Conservation (phyloP, 2,329 filamentous ascomycete genomes). For the Arthrinium puccinioides region DNA sequence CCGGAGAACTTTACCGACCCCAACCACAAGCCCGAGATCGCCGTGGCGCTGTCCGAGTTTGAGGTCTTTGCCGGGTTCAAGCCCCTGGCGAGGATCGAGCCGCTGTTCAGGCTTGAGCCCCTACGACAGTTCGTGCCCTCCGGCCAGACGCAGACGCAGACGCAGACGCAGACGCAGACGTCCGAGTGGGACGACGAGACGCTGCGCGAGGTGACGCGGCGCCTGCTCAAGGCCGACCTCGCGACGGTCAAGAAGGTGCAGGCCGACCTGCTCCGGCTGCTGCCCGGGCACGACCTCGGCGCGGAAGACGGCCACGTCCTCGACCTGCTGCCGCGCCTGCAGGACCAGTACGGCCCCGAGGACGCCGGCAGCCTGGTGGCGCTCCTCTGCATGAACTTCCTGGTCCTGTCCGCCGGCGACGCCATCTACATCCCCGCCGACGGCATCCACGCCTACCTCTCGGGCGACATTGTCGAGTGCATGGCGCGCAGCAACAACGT, state of each 20-base stretch:
- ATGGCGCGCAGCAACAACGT: conserved; percentile 74
- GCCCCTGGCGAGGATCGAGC: conserved; percentile 50
- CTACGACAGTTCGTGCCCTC: conserved; percentile 52
- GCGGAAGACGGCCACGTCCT: conserved; percentile 52
- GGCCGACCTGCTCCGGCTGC: conserved; percentile 39
- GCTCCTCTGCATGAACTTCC: conserved; percentile 67
- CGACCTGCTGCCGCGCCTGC: conserved; percentile 56
- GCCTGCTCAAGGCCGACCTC: conserved; percentile 46
- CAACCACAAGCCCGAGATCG: conserved; percentile 78
- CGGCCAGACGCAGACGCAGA: conserved; percentile 40
- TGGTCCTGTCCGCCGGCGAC: conserved; percentile 58
- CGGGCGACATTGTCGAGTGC: conserved; percentile 70
- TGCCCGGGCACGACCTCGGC: conserved; percentile 36
- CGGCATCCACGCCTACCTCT: conserved; percentile 66
- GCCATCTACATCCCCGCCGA: conserved; percentile 66
- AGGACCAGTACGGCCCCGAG: conserved; percentile 52
- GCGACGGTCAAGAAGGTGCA: conserved; percentile 45
- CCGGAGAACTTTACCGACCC: conserved; percentile 61
- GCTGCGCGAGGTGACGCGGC: conserved; percentile 47
- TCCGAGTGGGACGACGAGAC: conserved; percentile 50
- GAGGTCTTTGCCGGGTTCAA: conserved; percentile 74
- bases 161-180: conserved; percentile 36
- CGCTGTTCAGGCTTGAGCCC: conserved; percentile 46
- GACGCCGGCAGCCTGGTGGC: conserved; percentile 66
- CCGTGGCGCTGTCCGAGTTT: conserved; percentile 62